Percentiles rank a stretch among this genome's conserved stretches.
Conservation (phyloP, 176 grass and related monocot genomes). For the Carex parvula region DNA sequence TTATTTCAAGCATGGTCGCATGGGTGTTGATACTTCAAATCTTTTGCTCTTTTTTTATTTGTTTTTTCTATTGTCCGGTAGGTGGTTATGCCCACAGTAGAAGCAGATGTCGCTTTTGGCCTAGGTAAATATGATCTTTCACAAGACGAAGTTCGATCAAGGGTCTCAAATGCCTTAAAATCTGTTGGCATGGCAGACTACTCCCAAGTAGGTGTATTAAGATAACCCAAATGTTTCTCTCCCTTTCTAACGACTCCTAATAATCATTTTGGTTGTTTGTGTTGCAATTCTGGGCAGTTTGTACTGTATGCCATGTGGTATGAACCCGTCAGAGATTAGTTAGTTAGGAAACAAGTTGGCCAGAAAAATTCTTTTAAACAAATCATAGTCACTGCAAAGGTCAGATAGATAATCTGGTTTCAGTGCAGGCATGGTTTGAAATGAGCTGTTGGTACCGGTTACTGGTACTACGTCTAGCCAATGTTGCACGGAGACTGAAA, state of each 20-base stretch:
- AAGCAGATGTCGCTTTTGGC: constrained; percentile 95
- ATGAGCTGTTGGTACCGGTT: background rate
- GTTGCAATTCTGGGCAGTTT: background rate
- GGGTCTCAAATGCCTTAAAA: constrained; percentile 68
- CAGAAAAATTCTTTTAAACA: background rate
- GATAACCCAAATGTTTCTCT: background rate
- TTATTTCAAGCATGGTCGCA: background rate
- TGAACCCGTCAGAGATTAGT: background rate
- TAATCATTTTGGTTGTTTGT: background rate
- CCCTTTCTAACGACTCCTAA: background rate
- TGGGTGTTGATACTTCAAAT: background rate
- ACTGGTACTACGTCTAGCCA: background rate
- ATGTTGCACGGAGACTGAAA: background rate
- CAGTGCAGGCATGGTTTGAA: background rate
- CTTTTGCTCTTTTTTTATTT: background rate
- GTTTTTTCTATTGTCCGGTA: constrained; percentile 25
- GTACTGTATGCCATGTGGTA: background rate
- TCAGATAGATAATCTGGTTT: background rate
- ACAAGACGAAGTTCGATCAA: constrained; percentile 61
- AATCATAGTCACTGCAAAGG: background rate
- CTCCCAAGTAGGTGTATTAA: constrained; percentile 60
- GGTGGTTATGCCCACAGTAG: constrained; percentile 91
- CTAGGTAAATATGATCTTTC: constrained; percentile 84
- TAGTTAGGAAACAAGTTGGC: background rate
- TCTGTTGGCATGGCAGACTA: constrained; percentile 79